Conservation (phyloP, 371 early-diverging fungal species). For the Haplosporangium sp. region DNA sequence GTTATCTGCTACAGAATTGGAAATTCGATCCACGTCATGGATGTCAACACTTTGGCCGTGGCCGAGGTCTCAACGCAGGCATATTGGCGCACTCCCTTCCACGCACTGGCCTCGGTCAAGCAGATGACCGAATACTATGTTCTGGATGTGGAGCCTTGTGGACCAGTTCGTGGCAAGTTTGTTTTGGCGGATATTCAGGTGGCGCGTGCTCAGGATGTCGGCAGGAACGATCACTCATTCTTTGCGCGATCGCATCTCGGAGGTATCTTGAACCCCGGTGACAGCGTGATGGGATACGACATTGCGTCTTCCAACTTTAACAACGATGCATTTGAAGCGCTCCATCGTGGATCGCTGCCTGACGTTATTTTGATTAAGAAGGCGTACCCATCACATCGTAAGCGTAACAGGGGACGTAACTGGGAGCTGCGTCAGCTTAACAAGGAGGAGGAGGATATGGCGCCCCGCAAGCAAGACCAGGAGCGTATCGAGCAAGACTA, state of each 20-base stretch:
- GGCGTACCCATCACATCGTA: constrained; percentile 88
- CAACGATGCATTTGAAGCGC: constrained; percentile 81
- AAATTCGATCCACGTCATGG: constrained; percentile 86
- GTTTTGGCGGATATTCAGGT: constrained; percentile 84
- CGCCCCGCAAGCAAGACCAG: constrained; percentile 79
- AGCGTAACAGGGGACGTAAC: constrained; percentile 83
- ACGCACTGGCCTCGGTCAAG: constrained; percentile 76
- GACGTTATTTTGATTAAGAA: constrained; percentile 94
- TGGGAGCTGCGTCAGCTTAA: constrained; percentile 93
- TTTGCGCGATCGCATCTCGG: constrained; percentile 95
- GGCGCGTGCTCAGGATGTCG: constrained; percentile 83
- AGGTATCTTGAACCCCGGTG: constrained; percentile 89
- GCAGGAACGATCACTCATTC: constrained; percentile 84
- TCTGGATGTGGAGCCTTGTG: constrained; percentile 90
- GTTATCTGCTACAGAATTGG: constrained; percentile 88
- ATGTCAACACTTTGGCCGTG: constrained; percentile 81
- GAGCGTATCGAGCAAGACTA: constrained; percentile 81
- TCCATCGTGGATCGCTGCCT: constrained; percentile 74
- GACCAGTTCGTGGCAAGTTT: constrained; percentile 79
- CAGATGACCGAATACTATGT: constrained; percentile 93
- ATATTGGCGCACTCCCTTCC: constrained; percentile 90
- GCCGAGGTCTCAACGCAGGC: constrained; percentile 80
- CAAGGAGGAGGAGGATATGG: constrained; percentile 88
- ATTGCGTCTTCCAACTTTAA: constrained; percentile 92
- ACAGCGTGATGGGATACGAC: constrained; percentile 93